phyloP scores from a whole-genome alignment of 192 early-diverging fungal genomes.

The Haplosporangium gracile region DNA sequence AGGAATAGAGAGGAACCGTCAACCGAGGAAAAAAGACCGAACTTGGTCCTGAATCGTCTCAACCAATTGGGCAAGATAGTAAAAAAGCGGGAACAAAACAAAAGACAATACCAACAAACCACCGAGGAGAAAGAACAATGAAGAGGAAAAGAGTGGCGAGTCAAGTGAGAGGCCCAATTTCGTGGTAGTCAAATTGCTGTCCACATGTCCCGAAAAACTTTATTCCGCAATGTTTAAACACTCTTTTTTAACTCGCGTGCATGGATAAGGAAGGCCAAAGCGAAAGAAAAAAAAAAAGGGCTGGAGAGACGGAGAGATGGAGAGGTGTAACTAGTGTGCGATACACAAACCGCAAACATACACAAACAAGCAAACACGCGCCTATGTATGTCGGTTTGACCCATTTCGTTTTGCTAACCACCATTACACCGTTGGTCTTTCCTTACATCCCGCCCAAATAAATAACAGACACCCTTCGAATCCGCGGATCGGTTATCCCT shows the following conservation, averaged over 20 bases:
- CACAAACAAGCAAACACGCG: not conserved
- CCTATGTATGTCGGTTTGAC: too few species aligned
- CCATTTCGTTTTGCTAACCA: not conserved
- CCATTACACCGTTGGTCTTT: not conserved
- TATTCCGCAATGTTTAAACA: not conserved
- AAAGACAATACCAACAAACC: not conserved
- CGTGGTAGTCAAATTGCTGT: not conserved
- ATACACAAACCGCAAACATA: too few species aligned
- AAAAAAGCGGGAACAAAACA: too few species aligned
- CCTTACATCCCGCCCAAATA: not conserved
- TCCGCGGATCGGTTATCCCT: conserved; percentile 54
- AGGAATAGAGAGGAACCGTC: not conserved
- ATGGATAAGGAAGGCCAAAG: not conserved
- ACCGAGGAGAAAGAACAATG: not conserved
- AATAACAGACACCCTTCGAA: conserved; percentile 32
- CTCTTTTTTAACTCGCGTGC: not conserved
- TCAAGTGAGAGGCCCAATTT: not conserved
- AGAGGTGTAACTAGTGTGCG: too few species aligned
- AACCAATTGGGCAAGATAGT: not conserved
- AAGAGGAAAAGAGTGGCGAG: not conserved
- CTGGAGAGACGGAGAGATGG: not conserved
- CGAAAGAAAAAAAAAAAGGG: not conserved
- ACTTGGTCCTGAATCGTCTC: not conserved
- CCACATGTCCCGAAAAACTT: conserved; percentile 4
- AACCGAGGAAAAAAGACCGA: not conserved